Evolutionary conservation across 352 stramenopile genomes (phyloP).

Genomic region (Phytophthora gonapodyides): DNA sequence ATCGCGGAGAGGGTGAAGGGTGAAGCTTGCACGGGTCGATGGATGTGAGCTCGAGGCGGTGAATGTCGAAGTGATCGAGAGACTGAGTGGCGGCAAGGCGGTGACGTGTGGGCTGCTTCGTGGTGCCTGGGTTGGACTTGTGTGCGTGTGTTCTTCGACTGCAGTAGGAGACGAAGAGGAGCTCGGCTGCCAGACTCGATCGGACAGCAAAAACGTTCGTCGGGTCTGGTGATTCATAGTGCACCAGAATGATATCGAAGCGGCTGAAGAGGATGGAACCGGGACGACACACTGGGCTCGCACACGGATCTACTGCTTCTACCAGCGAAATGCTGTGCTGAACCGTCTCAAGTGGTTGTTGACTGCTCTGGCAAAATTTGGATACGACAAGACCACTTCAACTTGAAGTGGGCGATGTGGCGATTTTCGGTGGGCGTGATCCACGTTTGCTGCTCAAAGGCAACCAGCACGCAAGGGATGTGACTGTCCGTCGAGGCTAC

Average conservation of each 20-base stretch:
- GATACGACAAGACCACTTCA: not conserved
- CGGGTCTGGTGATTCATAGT: not conserved
- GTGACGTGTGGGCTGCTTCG: not conserved
- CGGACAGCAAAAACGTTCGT: slow-evolving; percentile 22
- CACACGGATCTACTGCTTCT: too few species aligned
- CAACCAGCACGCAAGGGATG: too few species aligned
- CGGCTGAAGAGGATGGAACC: too few species aligned
- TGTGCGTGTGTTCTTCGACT: too few species aligned
- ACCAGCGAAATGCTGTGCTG: too few species aligned
- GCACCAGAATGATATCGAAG: too few species aligned
- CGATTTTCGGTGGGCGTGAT: not conserved
- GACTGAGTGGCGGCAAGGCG: too few species aligned
- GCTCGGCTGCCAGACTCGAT: slow-evolving; percentile 7
- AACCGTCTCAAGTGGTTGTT: too few species aligned
- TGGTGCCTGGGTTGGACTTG: too few species aligned
- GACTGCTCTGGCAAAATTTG: not conserved
- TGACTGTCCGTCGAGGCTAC: too few species aligned
- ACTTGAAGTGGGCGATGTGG: slow-evolving; percentile 9
- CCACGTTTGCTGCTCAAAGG: too few species aligned
- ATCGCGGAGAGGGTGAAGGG: slow-evolving; percentile 17
- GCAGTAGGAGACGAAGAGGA: not conserved
- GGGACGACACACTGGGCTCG: too few species aligned
- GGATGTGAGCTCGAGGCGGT: slow-evolving; percentile 21
- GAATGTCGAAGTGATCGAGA: slow-evolving; percentile 30
- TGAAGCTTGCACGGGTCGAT: slow-evolving; percentile 10